These are phyloP conservation scores for Leccinum fallax DNA, from an alignment of 1,284 basidiomycete species.

Conservation along the genomic window DNA sequence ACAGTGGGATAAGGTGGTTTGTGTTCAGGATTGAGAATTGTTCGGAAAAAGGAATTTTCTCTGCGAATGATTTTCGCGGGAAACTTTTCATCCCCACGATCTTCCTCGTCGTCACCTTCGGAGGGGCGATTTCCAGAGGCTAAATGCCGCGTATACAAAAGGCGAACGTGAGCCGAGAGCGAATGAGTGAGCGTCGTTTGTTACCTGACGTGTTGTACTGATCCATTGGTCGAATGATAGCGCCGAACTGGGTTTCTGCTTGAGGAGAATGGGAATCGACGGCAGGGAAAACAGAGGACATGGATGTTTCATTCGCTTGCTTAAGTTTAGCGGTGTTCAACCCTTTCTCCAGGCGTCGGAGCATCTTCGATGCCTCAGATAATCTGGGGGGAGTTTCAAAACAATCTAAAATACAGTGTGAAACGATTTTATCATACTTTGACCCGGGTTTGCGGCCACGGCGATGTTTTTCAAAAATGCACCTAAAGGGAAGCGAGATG, in stretches of 20 bases:
- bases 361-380: slow-evolving; percentile 85
- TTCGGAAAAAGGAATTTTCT: slow-evolving; percentile 80
- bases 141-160: slow-evolving; percentile 32
- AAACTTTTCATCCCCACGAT: slow-evolving; percentile 59
- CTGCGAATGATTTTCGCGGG: slow-evolving; percentile 68
- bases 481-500: slow-evolving; percentile 46
- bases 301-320: slow-evolving; percentile 37
- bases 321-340: slow-evolving; percentile 76
- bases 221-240: slow-evolving; percentile 37
- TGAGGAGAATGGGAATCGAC: slow-evolving; percentile 38
- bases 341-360: slow-evolving; percentile 80
- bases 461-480: slow-evolving; percentile 83
- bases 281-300: slow-evolving; percentile 35
- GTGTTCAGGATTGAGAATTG: slow-evolving; percentile 74
- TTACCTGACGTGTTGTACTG: slow-evolving; percentile 41
- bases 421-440: slow-evolving; percentile 53
- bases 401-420: slow-evolving; percentile 10
- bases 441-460: slow-evolving; percentile 86
- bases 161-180: slow-evolving; percentile 18
- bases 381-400: slow-evolving; percentile 47
- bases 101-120: slow-evolving; percentile 63
- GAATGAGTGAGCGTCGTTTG: slow-evolving; percentile 22
- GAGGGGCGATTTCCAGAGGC: slow-evolving; percentile 46
- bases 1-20: slow-evolving; percentile 42
- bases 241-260: slow-evolving; percentile 33